A percentile compares a stretch with the other conserved stretches of the same genome.
These are phyloP conservation scores for Prunus davidiana DNA, from an alignment of 306 rosid genomes.

Conservation along the genomic window DNA sequence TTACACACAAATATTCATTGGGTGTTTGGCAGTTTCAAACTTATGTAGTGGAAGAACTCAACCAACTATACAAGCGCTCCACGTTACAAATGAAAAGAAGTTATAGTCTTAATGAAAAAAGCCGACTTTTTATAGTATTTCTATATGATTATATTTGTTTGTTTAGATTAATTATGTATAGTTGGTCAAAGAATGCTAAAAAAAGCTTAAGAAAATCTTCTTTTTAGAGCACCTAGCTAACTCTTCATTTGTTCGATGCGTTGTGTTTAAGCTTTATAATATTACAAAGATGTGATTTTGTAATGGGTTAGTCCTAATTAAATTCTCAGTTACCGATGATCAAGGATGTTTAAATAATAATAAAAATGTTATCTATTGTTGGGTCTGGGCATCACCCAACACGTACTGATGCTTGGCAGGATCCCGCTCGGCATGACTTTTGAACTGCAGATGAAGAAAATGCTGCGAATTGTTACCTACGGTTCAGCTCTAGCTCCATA, in stretches of 20 bases:
- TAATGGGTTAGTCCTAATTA: background rate
- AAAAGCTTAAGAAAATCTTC: background rate
- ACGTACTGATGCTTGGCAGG: background rate
- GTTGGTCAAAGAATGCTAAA: slow-evolving; percentile 18
- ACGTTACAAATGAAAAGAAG: slow-evolving; percentile 7
- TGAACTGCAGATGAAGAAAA: background rate
- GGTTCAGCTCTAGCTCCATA: background rate
- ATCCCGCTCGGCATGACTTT: background rate
- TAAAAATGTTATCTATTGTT: background rate
- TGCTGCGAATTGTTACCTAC: background rate
- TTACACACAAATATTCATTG: no score
- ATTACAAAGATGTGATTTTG: background rate
- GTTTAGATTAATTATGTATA: background rate
- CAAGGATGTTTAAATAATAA: background rate
- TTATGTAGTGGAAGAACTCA: no score
- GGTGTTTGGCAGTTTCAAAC: rapidly evolving
- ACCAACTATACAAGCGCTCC: background rate
- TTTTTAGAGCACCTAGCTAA: slow-evolving; percentile 6
- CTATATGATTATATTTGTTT: background rate
- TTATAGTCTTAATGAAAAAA: background rate
- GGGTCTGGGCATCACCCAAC: background rate
- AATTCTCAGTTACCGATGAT: background rate
- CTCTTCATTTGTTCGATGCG: slow-evolving; percentile 9
- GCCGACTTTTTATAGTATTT: background rate
- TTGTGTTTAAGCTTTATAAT: background rate